Conservation (phyloP, 75 land plant genomes). For the Larix kaempferi region DNA sequence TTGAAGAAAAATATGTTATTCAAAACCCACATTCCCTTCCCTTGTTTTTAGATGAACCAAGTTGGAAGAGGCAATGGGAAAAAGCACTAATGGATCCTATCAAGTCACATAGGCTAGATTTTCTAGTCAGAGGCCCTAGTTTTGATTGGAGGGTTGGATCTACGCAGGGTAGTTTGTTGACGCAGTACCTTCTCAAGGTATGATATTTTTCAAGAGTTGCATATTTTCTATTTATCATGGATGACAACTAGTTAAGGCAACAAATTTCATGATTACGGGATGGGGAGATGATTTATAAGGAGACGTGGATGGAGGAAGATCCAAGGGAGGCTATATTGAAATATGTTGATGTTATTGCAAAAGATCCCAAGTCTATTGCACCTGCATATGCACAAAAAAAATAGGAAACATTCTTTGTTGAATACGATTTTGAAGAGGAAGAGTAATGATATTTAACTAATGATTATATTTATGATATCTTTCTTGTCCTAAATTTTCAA, state of each 20-base stretch:
- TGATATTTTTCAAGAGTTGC: not conserved
- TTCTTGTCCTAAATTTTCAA: no score
- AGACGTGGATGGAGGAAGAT: no score
- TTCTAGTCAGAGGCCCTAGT: constrained; percentile 93
- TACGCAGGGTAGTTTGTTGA: constrained; percentile 88
- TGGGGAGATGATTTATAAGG: no score
- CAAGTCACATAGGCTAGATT: no score
- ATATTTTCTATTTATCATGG: not conserved
- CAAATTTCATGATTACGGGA: constrained; percentile 56
- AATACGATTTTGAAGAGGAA: constrained; percentile 91
- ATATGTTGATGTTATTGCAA: no score
- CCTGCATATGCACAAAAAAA: constrained; percentile 97
- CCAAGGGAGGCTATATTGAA: no score
- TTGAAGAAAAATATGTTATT: constrained; percentile 81
- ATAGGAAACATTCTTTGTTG: constrained; percentile 76
- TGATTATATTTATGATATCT: no score
- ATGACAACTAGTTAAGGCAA: not conserved
- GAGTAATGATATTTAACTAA: no score
- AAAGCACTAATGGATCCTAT: constrained; percentile 82
- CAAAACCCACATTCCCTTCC: constrained; percentile 98
- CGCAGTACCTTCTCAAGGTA: constrained; percentile 97
- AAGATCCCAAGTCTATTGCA: no score
- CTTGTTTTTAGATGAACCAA: no score
- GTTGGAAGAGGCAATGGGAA: constrained; percentile 90
- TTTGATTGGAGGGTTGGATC: constrained; percentile 93